phyloP scores from a whole-genome alignment of 495 filamentous ascomycete species.

The Aspergillus mulundensis region DNA sequence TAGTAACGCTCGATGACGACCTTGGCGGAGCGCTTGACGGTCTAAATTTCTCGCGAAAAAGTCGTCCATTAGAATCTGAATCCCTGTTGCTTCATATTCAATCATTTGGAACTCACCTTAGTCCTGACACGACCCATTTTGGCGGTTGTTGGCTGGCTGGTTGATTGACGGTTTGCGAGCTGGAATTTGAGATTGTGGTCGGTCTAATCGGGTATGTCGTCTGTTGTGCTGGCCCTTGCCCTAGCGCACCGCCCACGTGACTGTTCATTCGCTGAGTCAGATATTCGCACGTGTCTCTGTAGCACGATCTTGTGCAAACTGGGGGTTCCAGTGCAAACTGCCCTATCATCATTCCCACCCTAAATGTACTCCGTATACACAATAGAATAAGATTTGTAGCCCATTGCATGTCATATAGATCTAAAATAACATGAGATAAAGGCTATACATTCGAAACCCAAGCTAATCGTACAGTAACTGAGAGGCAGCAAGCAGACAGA shows the following conservation, averaged over 20 bases:
- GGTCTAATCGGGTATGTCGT: conserved; percentile 10
- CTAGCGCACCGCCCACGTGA: conserved; percentile 16
- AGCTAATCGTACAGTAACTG: conserved; percentile 40
- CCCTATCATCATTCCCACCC: too few relatives aligned
- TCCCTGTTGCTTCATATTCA: neutral
- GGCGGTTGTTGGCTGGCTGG: conserved; percentile 50
- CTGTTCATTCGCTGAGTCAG: neutral
- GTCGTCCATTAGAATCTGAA: neutral
- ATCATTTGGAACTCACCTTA: conserved; percentile 43
- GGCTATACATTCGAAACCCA: conserved; percentile 29
- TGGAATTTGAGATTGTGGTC: conserved; percentile 24
- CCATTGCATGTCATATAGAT: conserved; percentile 33
- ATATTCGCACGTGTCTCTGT: too few relatives aligned
- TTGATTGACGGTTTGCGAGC: conserved; percentile 24
- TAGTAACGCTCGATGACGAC: conserved; percentile 99
- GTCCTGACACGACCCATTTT: conserved; percentile 97
- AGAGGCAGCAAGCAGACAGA: neutral
- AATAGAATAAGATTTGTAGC: conserved; percentile 3
- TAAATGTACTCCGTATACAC: too few relatives aligned
- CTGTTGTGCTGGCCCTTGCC: conserved; percentile 8
- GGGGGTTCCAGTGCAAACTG: too few relatives aligned
- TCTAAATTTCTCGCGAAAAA: conserved; percentile 46
- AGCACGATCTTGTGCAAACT: too few relatives aligned
- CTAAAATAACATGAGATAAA: conserved; percentile 20
- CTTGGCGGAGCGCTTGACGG: conserved; percentile 99